Conservation (phyloP, 1,139 yeast genomes). For the Debaryomyces singareniensis region DNA sequence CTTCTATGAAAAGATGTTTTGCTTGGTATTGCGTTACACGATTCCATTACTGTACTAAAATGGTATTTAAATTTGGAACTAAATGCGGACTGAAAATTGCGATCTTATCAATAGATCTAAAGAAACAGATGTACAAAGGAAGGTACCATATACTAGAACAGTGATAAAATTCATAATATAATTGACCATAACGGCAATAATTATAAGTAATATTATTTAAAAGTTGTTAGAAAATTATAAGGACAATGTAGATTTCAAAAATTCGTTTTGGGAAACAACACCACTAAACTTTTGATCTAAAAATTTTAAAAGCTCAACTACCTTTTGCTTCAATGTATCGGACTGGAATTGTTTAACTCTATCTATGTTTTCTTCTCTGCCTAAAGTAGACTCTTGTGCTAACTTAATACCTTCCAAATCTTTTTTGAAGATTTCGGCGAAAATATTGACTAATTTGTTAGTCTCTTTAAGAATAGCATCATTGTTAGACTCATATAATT, state of each 20-base stretch:
- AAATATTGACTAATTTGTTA: conserved; percentile 58
- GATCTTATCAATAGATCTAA: too few species aligned
- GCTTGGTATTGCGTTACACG: background rate
- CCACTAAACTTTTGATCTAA: conserved; percentile 63
- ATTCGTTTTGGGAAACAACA: conserved; percentile 49
- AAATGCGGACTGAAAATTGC: too few species aligned
- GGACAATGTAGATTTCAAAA: conserved; percentile 31
- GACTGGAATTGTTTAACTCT: conserved; percentile 72
- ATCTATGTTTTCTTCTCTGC: conserved; percentile 77
- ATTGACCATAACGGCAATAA: too few species aligned
- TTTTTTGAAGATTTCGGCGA: conserved; percentile 65
- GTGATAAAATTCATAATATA: too few species aligned
- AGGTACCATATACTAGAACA: too few species aligned
- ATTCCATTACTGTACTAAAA: conserved; percentile 1
- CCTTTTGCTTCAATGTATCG: conserved; percentile 58
- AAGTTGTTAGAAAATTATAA: background rate
- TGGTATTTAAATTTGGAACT: background rate
- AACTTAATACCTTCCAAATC: conserved; percentile 67
- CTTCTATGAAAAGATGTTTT: background rate
- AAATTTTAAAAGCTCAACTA: conserved; percentile 65
- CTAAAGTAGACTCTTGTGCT: conserved; percentile 67
- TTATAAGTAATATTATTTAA: background rate
- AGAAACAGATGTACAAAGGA: too few species aligned
- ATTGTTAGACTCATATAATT: conserved; percentile 62
- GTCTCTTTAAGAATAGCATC: conserved; percentile 52